phyloP scores from a whole-genome alignment of 208 protist genomes.

The Acanthamoeba sp. region DNA sequence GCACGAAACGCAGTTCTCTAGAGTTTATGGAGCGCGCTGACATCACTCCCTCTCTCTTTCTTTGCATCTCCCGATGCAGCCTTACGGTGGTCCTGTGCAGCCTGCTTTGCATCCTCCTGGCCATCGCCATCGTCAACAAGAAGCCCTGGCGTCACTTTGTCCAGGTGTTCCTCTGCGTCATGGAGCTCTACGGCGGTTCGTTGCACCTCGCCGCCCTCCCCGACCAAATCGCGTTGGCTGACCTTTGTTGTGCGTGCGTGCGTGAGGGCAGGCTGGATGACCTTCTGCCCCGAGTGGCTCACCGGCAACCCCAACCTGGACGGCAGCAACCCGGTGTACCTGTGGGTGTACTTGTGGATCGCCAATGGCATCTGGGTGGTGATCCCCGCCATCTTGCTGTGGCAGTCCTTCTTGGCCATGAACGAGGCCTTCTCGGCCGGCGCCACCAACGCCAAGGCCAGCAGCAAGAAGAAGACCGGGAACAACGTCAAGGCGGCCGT shows the following conservation, averaged over 20 bases:
- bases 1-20: too few species aligned
- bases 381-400: slow-evolving; percentile 67
- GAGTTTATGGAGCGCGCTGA: too few species aligned
- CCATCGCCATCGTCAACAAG: slow-evolving; percentile 68
- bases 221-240: too few species aligned
- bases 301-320: slow-evolving; percentile 72
- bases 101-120: slow-evolving; percentile 52
- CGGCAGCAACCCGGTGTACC: slow-evolving; percentile 72
- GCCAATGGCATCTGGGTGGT: slow-evolving; percentile 76
- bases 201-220: background rate
- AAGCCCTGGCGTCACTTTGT: slow-evolving; percentile 71
- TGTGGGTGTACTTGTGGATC: slow-evolving; percentile 77
- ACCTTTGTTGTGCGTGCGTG: background rate
- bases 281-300: slow-evolving; percentile 76
- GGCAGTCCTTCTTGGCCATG: slow-evolving; percentile 71
- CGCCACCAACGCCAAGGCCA: slow-evolving; percentile 1
- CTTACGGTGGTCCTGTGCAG: slow-evolving; percentile 68
- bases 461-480: background rate
- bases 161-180: slow-evolving; percentile 71
- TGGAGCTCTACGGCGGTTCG: slow-evolving; percentile 75
- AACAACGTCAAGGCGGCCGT: background rate
- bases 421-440: slow-evolving; percentile 38
- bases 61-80: background rate
- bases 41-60: background rate
- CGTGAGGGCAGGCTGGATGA: slow-evolving; percentile 66